Evolutionary conservation across 768 basidiomycete species (phyloP), one percentile per base, ranked within the genome.

Genomic region (Suillus subaureus): DNA sequence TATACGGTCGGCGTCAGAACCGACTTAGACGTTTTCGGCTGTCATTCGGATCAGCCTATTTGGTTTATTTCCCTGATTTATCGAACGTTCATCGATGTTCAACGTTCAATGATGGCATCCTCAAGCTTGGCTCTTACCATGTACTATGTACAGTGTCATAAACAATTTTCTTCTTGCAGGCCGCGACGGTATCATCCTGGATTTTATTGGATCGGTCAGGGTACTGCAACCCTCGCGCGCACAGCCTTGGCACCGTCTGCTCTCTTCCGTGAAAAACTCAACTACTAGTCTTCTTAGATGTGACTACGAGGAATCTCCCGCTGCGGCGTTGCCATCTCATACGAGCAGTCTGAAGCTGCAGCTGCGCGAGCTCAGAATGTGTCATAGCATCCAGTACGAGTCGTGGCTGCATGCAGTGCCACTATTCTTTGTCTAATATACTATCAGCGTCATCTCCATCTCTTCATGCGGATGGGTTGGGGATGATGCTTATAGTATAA

Each of bases 11-110:
- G 31, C 9, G 18, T 37, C 35, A 37, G 39, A 28, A 40, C 58
- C 58, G 58, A 60, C 57, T 26, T 60, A 11, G 28, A 42, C 40
- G 26, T 42, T 60, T 60, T 60, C 39, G 58, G 58, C 52, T 60
- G 28, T 18, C 18, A 42, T 31, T 42, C 40, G 28, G 28, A 18
- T 58, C 16, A 28, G 16, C 54, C 9, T 21, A 16, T 52, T 57
- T 57, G 16, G 16, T 26, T 16, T 58, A 16, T 26, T 40, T 21
- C 16, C 11, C 43, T 1, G 1, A 45, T 11, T 55, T n/a, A 55
- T 55, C 54, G 21, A 55, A 35, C 54, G 54, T 55, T 55, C 54
- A 21, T 54, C 51, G 23, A 49, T 15, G n/a, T 45, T 45, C 43
- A 4, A 40, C 6, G 15, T 42, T 42, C 18, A 18, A 42, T 7